Evolutionary conservation across 2,329 filamentous ascomycete genomes (phyloP).

Genomic region (Aspergillus intermedius): DNA sequence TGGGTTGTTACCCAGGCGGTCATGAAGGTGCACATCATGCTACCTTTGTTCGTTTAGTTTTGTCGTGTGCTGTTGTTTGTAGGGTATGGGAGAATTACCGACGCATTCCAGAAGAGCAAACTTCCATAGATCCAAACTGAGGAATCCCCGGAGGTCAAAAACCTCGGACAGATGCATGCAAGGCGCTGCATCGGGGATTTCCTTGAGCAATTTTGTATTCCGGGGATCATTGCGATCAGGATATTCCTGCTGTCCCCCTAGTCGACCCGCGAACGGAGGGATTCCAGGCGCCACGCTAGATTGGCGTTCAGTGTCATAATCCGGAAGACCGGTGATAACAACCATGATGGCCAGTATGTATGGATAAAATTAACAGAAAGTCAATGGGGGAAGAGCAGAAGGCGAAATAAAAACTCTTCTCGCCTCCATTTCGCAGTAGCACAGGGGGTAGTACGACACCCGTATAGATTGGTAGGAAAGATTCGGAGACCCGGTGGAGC

Average conservation of each 20-base stretch:
- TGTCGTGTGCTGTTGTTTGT: not conserved
- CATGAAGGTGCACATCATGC: conserved; percentile 23
- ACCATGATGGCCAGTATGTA: not conserved
- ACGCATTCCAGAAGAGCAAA: conserved; percentile 37
- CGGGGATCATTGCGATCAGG: conserved; percentile 24
- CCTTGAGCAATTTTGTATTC: conserved; percentile 23
- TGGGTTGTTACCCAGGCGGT: conserved; percentile 18
- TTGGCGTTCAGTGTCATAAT: conserved; percentile 6
- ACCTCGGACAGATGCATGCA: conserved; percentile 32
- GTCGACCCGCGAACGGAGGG: conserved; percentile 28
- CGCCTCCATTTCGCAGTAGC: not conserved
- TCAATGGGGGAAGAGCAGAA: not conserved
- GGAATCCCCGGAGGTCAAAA: conserved; percentile 30
- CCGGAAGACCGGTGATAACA: conserved; percentile 6
- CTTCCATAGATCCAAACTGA: conserved; percentile 33
- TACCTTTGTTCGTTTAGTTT: conserved; percentile 8
- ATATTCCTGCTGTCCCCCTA: conserved; percentile 34
- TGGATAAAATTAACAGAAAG: not conserved
- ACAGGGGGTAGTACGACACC: not conserved
- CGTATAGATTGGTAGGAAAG: not conserved
- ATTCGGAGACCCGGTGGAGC: not conserved
- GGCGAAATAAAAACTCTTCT: not conserved
- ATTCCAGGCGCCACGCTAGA: conserved; percentile 8
- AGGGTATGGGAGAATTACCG: conserved; percentile 13
- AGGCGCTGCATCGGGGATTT: conserved; percentile 38